Conservation (phyloP, 495 filamentous ascomycete species). For the Penicillium herquei region DNA sequence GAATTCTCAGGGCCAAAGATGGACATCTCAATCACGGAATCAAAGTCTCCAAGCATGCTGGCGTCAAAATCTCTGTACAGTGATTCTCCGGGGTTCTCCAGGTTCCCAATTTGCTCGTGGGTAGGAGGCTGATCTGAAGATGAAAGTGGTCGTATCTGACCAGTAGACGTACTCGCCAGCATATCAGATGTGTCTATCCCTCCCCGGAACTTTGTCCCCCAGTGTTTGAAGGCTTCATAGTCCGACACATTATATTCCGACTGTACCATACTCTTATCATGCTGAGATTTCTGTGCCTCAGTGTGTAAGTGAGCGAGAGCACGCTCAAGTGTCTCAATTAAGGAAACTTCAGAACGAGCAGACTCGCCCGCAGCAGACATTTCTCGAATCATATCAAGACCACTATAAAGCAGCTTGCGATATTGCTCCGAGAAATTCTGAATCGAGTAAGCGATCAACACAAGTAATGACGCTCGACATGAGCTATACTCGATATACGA, state of each 20-base stretch:
- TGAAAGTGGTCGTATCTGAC: not conserved
- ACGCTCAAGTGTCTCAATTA: conserved; percentile 35
- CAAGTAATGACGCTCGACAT: conserved; percentile 35
- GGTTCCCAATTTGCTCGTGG: not conserved
- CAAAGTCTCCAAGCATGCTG: conserved; percentile 9
- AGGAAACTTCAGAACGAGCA: conserved; percentile 30
- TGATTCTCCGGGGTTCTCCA: not conserved
- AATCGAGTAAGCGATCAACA: conserved; percentile 33
- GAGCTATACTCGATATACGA: conserved; percentile 40
- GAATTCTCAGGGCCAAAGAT: conserved; percentile 16
- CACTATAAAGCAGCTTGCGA: conserved; percentile 18
- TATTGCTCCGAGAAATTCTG: conserved; percentile 21
- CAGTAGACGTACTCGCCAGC: not conserved
- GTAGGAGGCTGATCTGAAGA: not conserved
- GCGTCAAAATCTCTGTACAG: not conserved
- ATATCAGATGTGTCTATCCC: not conserved
- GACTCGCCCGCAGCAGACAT: conserved; percentile 37
- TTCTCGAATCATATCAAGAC: conserved; percentile 32
- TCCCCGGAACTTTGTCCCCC: conserved; percentile 19
- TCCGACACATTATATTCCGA: conserved; percentile 3
- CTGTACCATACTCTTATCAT: not conserved
- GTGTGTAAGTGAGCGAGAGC: conserved; percentile 22
- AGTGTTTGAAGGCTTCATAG: conserved; percentile 31
- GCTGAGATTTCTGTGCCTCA: conserved; percentile 3
- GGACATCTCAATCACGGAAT: conserved; percentile 14